Percentiles rank a stretch among this genome's conserved stretches.
Evolutionary conservation across 1,284 basidiomycete genomes (phyloP).

Genomic region (Acaromyces ingoldii): DNA sequence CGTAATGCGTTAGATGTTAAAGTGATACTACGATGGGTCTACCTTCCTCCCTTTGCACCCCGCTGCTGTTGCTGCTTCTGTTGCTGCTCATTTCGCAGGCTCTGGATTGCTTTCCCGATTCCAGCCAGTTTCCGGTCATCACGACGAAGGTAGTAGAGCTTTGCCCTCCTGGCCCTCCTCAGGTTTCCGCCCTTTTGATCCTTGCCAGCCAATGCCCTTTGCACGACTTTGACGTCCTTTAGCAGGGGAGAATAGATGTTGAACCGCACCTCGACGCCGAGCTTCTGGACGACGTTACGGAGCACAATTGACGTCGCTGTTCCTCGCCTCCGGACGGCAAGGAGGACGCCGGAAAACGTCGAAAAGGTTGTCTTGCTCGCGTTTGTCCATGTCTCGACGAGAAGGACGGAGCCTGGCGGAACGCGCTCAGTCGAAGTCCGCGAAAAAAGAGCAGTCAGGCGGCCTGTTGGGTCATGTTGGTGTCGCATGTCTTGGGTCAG

Average conservation of each 20-base stretch:
- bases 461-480: slow-evolving; percentile 35
- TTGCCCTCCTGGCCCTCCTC: slow-evolving; percentile 40
- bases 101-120: slow-evolving; percentile 39
- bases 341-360: slow-evolving; percentile 44
- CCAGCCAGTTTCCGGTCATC: slow-evolving; percentile 39
- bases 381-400: slow-evolving; percentile 45
- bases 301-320: slow-evolving; percentile 45
- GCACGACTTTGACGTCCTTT: slow-evolving; percentile 45
- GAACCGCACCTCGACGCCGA: slow-evolving; percentile 50
- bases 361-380: slow-evolving; percentile 34
- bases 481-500: slow-evolving; percentile 35
- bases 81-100: slow-evolving; percentile 13
- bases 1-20: too few relatives aligned
- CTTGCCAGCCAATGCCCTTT: slow-evolving; percentile 40
- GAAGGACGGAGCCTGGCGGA: slow-evolving; percentile 45
- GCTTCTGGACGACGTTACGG: slow-evolving; percentile 45
- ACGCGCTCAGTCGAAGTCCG: slow-evolving; percentile 33
- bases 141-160: slow-evolving; percentile 46
- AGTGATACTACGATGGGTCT: too few relatives aligned
- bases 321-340: slow-evolving; percentile 43
- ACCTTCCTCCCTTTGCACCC: neutral
- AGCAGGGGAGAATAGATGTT: slow-evolving; percentile 45
- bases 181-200: slow-evolving; percentile 29
- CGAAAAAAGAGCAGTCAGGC: slow-evolving; percentile 42
- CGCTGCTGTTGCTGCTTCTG: slow-evolving; percentile 3